Conservation (phyloP, 495 filamentous ascomycete species). For the Aspergillus sparsus region DNA sequence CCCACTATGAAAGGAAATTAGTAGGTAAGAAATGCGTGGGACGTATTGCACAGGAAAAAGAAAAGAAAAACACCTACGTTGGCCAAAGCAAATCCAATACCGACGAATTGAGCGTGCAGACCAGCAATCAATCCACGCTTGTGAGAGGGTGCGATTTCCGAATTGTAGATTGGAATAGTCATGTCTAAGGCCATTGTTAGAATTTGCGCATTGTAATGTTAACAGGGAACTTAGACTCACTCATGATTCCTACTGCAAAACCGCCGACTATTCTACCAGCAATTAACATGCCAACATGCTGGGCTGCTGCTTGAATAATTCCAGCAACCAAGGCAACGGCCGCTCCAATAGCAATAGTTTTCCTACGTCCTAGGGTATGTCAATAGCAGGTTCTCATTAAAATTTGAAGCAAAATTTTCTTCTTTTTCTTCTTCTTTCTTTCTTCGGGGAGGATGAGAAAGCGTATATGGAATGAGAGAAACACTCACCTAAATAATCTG, state of each 20-base stretch:
- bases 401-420: no score
- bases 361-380: slow-evolving; percentile 4
- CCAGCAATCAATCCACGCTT: slow-evolving; percentile 19
- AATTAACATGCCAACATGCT: slow-evolving; percentile 17
- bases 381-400: no score
- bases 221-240: not conserved
- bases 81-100: slow-evolving; percentile 15
- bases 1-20: slow-evolving; percentile 5
- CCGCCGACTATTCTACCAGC: slow-evolving; percentile 13
- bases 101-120: slow-evolving; percentile 18
- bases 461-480: not conserved
- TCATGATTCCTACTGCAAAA: slow-evolving; percentile 16
- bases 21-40: not conserved
- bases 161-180: slow-evolving; percentile 18
- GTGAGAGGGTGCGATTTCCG: slow-evolving; percentile 16
- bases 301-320: slow-evolving; percentile 13
- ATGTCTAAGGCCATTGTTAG: slow-evolving; percentile 5
- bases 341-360: slow-evolving; percentile 15
- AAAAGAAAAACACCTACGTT: slow-evolving; percentile 6
- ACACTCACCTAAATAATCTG: slow-evolving; percentile 11
- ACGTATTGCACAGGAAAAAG: not conserved
- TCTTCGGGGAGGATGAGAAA: not conserved
- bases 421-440: no score
- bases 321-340: slow-evolving; percentile 13
- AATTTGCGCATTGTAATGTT: not conserved